Conservation (phyloP, 176 grass and related monocot species). For the Carex pumila region DNA sequence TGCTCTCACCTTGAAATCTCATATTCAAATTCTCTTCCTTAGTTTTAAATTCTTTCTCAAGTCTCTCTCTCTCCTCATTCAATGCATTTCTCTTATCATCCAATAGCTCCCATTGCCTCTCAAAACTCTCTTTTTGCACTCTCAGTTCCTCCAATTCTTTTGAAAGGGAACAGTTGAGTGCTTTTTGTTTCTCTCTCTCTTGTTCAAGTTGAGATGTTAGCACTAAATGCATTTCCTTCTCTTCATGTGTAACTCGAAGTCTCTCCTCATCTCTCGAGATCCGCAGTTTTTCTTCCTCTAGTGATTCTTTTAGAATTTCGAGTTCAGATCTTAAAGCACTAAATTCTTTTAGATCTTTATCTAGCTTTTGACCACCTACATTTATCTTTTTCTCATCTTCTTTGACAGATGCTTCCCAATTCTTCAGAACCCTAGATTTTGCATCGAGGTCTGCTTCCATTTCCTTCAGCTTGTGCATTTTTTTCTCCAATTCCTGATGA, state of each 20-base stretch:
- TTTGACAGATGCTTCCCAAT: conserved; percentile 70
- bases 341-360: conserved; percentile 28
- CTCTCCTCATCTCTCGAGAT: conserved; percentile 59
- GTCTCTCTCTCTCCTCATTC: conserved; percentile 11
- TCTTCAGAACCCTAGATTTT: conserved; percentile 78
- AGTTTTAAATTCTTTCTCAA: background rate
- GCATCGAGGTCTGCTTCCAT: conserved; percentile 61
- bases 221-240: conserved; percentile 52
- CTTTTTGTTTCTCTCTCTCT: conserved; percentile 78
- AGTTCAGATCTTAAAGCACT: conserved; percentile 45
- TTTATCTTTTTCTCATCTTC: conserved; percentile 41
- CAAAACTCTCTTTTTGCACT: conserved; percentile 66
- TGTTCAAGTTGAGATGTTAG: conserved; percentile 56
- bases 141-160: conserved; percentile 73
- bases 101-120: conserved; percentile 87
- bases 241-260: conserved; percentile 57
- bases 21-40: conserved; percentile 21
- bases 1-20: conserved; percentile 6
- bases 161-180: conserved; percentile 46
- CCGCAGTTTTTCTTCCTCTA: conserved; percentile 53
- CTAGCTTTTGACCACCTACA: conserved; percentile 43
- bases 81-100: conserved; percentile 62
- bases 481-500: conserved; percentile 40
- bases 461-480: conserved; percentile 52
- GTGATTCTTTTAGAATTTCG: conserved; percentile 37